Evolutionary conservation across 23 red algal genomes (phyloP).

Genomic region (Cyanidioschyzon merolae): DNA sequence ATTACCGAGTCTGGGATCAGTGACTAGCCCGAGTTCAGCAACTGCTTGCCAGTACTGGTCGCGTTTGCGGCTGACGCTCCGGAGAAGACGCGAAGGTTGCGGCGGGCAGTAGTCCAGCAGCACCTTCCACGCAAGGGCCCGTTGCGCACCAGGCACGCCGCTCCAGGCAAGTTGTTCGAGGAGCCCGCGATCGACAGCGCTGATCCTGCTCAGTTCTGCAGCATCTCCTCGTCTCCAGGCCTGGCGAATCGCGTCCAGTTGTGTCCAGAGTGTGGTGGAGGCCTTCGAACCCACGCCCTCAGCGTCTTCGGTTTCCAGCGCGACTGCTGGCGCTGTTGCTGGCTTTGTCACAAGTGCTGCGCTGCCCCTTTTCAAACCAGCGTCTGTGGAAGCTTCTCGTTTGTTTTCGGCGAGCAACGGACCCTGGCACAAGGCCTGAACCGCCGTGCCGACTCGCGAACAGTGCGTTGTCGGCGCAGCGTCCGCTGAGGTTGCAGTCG

Average conservation of each 20-base stretch:
- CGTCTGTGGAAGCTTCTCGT: no score
- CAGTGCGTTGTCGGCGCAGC: no score
- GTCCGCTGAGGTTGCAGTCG: no score
- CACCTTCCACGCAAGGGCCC: conserved; percentile 55
- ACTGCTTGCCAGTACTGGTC: conserved; percentile 44
- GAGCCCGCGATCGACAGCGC: not conserved
- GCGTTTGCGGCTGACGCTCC: conserved; percentile 23
- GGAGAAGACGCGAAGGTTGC: not conserved
- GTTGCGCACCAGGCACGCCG: conserved; percentile 30
- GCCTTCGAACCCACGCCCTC: no score
- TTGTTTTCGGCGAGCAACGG: no score
- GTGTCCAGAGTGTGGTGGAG: not conserved
- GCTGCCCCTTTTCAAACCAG: no score
- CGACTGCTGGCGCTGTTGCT: no score
- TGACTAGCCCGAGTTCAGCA: conserved; percentile 12
- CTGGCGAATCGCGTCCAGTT: not conserved
- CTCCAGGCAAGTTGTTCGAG: conserved; percentile 51
- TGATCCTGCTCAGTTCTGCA: not conserved
- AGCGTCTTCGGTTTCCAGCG: no score
- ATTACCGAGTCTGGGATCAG: not conserved
- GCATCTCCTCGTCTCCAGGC: not conserved
- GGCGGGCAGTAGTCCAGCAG: conserved; percentile 52
- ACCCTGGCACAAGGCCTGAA: no score
- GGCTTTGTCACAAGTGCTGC: no score
- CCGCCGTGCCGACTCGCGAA: no score